Conservation (phyloP, 1,284 basidiomycete genomes). For the Leccinum pallidistipes region DNA sequence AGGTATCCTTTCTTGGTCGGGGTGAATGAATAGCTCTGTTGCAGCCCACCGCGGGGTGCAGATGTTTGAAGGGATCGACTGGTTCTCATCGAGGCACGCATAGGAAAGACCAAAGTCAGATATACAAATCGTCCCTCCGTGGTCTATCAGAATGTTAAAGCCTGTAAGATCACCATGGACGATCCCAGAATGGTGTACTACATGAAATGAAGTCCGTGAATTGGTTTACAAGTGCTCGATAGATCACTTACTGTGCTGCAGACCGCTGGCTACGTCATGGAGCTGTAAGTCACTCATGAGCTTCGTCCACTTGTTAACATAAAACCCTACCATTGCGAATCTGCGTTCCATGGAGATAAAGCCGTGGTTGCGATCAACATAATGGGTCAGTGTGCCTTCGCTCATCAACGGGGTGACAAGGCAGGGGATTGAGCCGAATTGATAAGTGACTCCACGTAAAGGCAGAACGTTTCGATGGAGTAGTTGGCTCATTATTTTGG, state of each 20-base stretch:
- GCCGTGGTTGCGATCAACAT: slow-evolving; percentile 4
- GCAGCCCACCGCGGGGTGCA: slow-evolving; percentile 14
- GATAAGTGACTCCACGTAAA: background rate
- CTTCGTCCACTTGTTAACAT: background rate
- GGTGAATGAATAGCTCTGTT: slow-evolving; percentile 11
- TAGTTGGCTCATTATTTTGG: background rate
- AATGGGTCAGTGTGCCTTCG: slow-evolving; percentile 7
- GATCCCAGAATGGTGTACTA: slow-evolving; percentile 12
- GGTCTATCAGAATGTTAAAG: slow-evolving; percentile 13
- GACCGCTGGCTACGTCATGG: slow-evolving; percentile 11
- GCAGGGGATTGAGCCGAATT: background rate
- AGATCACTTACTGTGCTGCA: slow-evolving; percentile 13
- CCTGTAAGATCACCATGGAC: slow-evolving; percentile 19
- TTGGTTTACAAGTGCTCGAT: background rate
- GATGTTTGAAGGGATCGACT: slow-evolving; percentile 11
- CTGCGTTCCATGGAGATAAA: slow-evolving; percentile 6
- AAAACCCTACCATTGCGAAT: slow-evolving; percentile 5
- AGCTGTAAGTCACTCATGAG: slow-evolving; percentile 4
- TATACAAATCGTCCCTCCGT: slow-evolving; percentile 7
- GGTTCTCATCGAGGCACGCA: background rate
- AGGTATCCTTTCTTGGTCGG: slow-evolving; percentile 8
- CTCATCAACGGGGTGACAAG: background rate
- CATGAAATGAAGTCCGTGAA: background rate
- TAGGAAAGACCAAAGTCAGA: slow-evolving; percentile 17
- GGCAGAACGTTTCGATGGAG: background rate